phyloP scores from a whole-genome alignment of 768 basidiomycete genomes.

The Guyanaporus albipodus region DNA sequence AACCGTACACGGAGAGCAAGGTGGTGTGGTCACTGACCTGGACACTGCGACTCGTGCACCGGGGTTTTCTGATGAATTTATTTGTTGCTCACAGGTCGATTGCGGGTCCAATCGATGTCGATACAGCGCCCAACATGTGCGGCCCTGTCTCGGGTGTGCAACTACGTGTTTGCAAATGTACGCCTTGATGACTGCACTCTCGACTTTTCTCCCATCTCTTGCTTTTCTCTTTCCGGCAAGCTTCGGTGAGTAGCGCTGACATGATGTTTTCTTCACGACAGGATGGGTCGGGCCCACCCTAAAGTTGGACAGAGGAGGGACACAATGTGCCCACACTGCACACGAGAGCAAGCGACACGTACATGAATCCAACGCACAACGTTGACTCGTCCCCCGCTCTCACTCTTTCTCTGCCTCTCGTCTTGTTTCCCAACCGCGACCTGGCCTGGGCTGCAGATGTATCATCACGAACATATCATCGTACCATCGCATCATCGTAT shows the following conservation, averaged over 20 bases:
- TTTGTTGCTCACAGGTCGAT: too few species aligned
- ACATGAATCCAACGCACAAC: neutral
- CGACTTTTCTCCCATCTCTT: too few species aligned
- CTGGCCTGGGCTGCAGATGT: too few species aligned
- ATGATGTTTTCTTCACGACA: constrained; percentile 1
- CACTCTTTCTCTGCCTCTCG: too few species aligned
- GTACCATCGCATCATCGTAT: constrained; percentile 9
- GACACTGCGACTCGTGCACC: too few species aligned
- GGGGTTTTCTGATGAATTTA: too few species aligned
- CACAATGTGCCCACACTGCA: constrained; percentile 20
- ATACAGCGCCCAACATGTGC: constrained; percentile 38
- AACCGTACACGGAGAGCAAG: constrained; percentile 29
- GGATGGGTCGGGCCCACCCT: constrained; percentile 22
- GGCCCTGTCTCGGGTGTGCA: constrained; percentile 35
- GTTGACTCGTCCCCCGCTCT: too few species aligned
- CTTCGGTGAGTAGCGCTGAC: constrained; percentile 14
- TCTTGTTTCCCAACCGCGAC: too few species aligned
- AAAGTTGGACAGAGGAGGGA: constrained; percentile 19
- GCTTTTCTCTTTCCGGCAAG: neutral
- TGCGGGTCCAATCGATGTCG: constrained; percentile 39
- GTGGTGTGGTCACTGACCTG: constrained; percentile 13
- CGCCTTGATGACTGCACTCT: too few species aligned
- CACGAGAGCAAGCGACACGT: constrained; percentile 9
- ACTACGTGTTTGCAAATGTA: constrained; percentile 41
- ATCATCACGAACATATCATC: too few species aligned